Evolutionary conservation across 768 basidiomycete genomes (phyloP).

Genomic region (Trametes villosa): DNA sequence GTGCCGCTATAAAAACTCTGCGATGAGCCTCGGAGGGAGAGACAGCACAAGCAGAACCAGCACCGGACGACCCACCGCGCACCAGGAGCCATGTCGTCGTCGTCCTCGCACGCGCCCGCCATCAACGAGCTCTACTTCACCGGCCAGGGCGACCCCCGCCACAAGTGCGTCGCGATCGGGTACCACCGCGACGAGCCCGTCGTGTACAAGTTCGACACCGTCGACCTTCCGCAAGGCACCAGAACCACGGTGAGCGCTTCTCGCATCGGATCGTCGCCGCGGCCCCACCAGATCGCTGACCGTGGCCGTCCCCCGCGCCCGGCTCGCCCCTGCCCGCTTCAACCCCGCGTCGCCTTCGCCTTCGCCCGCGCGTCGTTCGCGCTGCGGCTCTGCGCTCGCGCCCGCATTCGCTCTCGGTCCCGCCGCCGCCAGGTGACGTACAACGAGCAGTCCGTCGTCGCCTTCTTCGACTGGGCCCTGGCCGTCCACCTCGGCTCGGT

Average conservation of each 20-base stretch:
- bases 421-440: conserved; percentile 17
- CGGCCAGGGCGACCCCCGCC: conserved; percentile 67
- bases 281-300: conserved; percentile 19
- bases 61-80: neutral
- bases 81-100: neutral
- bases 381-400: conserved; percentile 38
- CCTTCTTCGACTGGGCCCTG: conserved; percentile 52
- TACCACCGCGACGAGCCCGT: conserved; percentile 35
- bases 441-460: conserved; percentile 51
- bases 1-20: conserved; percentile 14
- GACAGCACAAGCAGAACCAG: neutral
- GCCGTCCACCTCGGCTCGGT: conserved; percentile 44
- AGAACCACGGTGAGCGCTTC: conserved; percentile 51
- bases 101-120: neutral
- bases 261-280: conserved; percentile 8
- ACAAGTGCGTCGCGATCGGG: conserved; percentile 68
- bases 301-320: conserved; percentile 7
- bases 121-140: conserved; percentile 60
- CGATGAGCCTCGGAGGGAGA: neutral
- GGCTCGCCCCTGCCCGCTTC: conserved; percentile 19
- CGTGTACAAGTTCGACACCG: conserved; percentile 71
- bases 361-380: conserved; percentile 22
- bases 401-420: too few relatives aligned
- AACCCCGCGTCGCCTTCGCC: conserved; percentile 28
- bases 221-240: conserved; percentile 40